A percentile compares a stretch with the other conserved stretches of the same genome.
These are phyloP conservation scores for Raphidocelis subcapitata DNA, from an alignment of 139 green algal genomes.

Conservation along the genomic window DNA sequence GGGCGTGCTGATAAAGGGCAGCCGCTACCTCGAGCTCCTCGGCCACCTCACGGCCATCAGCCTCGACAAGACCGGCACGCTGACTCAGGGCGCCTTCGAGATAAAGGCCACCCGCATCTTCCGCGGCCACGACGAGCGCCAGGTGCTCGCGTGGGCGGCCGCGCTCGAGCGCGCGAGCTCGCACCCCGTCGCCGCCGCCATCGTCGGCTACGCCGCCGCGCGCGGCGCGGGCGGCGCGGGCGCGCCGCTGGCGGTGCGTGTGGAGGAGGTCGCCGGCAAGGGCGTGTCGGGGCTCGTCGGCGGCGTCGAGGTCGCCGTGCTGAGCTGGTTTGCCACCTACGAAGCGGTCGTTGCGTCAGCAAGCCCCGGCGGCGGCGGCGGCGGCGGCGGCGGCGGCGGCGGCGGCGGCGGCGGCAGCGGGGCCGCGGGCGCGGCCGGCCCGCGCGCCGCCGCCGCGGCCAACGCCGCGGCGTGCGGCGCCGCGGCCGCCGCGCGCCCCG, in stretches of 20 bases:
- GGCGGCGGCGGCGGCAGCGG: slow-evolving; percentile 13
- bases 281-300: slow-evolving; percentile 17
- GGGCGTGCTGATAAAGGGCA: slow-evolving; percentile 80
- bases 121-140: background rate
- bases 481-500: too few relatives aligned
- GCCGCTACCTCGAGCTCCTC: slow-evolving; percentile 69
- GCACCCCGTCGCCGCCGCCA: slow-evolving; percentile 36
- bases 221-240: slow-evolving; percentile 11
- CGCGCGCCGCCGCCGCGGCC: too few relatives aligned
- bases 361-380: background rate
- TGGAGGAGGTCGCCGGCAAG: slow-evolving; percentile 18
- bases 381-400: background rate
- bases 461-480: too few relatives aligned
- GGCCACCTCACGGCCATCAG: slow-evolving; percentile 44
- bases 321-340: slow-evolving; percentile 1
- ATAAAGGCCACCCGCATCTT: background rate
- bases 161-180: slow-evolving; percentile 35
- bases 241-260: background rate
- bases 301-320: slow-evolving; percentile 22
- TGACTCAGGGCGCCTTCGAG: slow-evolving; percentile 67
- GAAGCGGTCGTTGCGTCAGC: slow-evolving; percentile 17
- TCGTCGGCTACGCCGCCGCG: slow-evolving; percentile 35
- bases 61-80: slow-evolving; percentile 86
- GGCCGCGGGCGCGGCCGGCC: background rate
- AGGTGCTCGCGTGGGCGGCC: slow-evolving; percentile 27